Evolutionary conservation across 1,284 basidiomycete species (phyloP), one percentile per base, ranked within the genome.

Genomic region (Puccinia polysora): DNA sequence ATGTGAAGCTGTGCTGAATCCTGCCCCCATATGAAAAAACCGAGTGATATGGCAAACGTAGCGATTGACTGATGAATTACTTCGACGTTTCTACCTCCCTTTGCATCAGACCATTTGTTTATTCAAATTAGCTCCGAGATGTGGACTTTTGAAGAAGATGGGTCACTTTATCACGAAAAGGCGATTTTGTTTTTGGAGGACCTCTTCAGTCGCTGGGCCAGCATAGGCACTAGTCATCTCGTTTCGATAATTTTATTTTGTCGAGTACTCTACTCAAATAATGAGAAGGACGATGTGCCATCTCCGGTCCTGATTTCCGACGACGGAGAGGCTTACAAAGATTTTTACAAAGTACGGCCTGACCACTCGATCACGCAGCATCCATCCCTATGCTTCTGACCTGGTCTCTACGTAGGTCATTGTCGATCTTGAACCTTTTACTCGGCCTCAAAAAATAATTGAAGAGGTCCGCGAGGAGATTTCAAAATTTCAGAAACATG

Each of bases 91-190:
- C n/a, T 36, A 38, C 20, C 32, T 20, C 30, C 65, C 45, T 36
- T 8, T 47, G 23, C n/a, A 10, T 36, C 20, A 73, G 70, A 89
- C 23, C 83, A 81, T 76, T 75, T 99, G 65, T 96, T 97, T 80
- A 90, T 99, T 65, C 94, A 97, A 83, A 88, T 99, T 15, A 94
- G 91, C 77, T 85, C 87, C 65, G 96, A 99, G 79, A 87, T 97
- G 74, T 98, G 92, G 91, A 90, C 96, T 76, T 99, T 98, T 79
- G 87, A 94, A 69, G 92, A 91, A 64, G 95, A 97, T 76, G 96
- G 96, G 23, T 91, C 95, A 80, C 86, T 92, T 2, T 96, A 90
- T 81, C 91, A 91, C 77, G 95, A 97, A 80, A 97, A 98, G 81
- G 89, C 96, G 34, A 87, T 80, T 78, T 89, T 89, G 0, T 94